Base-by-base conservation (phyloP, 768 basidiomycete genomes). In the Mycena galopus region DNA sequence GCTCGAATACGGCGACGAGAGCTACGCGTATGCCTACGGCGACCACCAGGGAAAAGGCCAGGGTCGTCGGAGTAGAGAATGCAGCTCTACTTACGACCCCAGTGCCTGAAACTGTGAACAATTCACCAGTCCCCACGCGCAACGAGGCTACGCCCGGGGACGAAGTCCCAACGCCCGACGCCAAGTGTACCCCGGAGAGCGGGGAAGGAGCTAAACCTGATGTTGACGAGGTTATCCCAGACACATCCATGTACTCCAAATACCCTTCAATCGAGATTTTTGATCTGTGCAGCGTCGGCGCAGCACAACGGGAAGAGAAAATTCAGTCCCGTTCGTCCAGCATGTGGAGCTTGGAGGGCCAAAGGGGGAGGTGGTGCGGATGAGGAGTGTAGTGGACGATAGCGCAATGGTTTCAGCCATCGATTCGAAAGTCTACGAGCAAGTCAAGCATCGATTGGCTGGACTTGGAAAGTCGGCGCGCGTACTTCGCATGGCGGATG, bases 401-500 rank as follows among this genome's bases (percentile, higher is more conserved):
- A 65, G 75, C 4, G 73, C 73, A 14, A 56, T 72, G 65, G 57
- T 65, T 1, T n/a, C 7, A 4, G 75, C 64, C 19, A 62, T 75
- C 23, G 66, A 65, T 30, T 7, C 10, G 25, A 14, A 21, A 23
- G 39, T 60, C 10, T 75, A 65, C 55, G 23, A 62, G n/a, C 39
- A 44, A 50, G 50, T 73, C 17, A 29, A 44, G 19, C 60, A 70
- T 25, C 55, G 61, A 1, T 56, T 75, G 9, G 9, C 51, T 11
- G n/a, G 19, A 7, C 61, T 55, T 12, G 23, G 17, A 27, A 25
- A 11, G 2, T 76, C 73, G 23, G 4, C 47, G 4, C 61, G 59
- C 17, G 23, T n/a, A n/a, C n/a, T n/a, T n/a, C n/a, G n/a, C n/a
- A n/a, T n/a, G n/a, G n/a, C n/a, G n/a, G n/a, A n/a, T n/a, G n/a